Percentiles rank a stretch among this genome's conserved stretches.
Conservation (phyloP, 345 rosid species). For the Physaria fendleri region DNA sequence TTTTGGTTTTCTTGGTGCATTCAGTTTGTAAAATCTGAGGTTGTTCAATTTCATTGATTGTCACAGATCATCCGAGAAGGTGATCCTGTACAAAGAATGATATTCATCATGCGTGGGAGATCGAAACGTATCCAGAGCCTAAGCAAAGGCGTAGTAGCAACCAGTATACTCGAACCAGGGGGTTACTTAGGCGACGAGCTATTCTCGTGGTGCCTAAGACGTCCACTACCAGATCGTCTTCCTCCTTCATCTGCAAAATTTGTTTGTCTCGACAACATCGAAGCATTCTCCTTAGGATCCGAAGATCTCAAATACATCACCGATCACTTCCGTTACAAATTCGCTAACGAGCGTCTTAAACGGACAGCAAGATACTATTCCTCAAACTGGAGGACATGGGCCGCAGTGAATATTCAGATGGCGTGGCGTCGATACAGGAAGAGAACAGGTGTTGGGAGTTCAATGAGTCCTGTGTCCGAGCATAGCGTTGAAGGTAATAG, state of each 20-base stretch:
- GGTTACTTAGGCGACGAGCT: conserved; percentile 87
- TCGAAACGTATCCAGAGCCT: conserved; percentile 58
- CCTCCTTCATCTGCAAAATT: conserved; percentile 91
- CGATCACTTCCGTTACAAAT: conserved; percentile 78
- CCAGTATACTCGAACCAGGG: conserved; percentile 64
- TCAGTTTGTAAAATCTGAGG: not conserved
- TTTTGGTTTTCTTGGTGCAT: not conserved
- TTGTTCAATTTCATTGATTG: not conserved
- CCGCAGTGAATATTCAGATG: conserved; percentile 75
- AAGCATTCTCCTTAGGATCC: conserved; percentile 61
- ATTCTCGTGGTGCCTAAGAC: conserved; percentile 91
- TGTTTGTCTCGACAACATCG: conserved; percentile 47
- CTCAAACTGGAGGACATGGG: conserved; percentile 94
- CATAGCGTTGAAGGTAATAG: conserved; percentile 33
- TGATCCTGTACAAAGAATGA: conserved; percentile 80
- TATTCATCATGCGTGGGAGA: conserved; percentile 57
- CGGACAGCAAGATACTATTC: conserved; percentile 82
- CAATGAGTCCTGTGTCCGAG: conserved; percentile 37
- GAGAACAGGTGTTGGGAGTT: conserved; percentile 45
- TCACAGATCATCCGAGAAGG: conserved; percentile 87
- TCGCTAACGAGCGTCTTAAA: conserved; percentile 66
- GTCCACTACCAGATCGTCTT: conserved; percentile 75
- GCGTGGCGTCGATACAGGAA: conserved; percentile 65
- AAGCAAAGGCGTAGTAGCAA: conserved; percentile 66
- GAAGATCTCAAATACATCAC: conserved; percentile 68